Evolutionary conservation across 495 filamentous ascomycete genomes (phyloP).

Genomic region (Trichoderma erinaceum): DNA sequence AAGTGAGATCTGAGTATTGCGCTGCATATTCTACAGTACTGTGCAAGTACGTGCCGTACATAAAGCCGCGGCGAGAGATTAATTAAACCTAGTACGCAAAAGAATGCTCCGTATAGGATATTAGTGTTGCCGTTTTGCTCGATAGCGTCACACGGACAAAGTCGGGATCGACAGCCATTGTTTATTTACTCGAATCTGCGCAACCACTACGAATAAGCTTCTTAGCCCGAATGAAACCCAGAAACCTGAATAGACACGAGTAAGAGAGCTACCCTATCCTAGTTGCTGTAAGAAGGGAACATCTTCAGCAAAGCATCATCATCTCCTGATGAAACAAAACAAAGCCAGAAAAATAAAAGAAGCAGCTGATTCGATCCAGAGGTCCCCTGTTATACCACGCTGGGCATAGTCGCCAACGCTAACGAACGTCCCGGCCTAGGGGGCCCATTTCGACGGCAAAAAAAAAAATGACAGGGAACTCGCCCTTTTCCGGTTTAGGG

Average conservation of each 20-base stretch:
- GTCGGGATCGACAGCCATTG: constrained; percentile 1
- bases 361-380: neutral
- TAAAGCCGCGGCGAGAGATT: too few species aligned
- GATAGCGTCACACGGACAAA: neutral
- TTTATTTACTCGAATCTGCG: neutral
- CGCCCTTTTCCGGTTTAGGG: neutral
- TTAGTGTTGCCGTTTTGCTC: neutral
- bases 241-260: neutral
- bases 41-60: neutral
- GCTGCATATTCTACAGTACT: neutral
- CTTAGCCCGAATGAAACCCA: neutral
- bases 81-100: neutral
- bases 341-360: neutral
- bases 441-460: neutral
- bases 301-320: neutral
- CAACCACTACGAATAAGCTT: neutral
- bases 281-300: too few species aligned
- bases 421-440: neutral
- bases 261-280: neutral
- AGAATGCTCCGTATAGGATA: neutral
- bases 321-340: constrained; percentile 13
- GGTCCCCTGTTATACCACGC: neutral
- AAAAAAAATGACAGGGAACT: neutral
- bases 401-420: neutral
- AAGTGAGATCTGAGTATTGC: neutral